Base-by-base conservation (phyloP, 75 land plant species). In the Cunninghamia lanceolata region DNA sequence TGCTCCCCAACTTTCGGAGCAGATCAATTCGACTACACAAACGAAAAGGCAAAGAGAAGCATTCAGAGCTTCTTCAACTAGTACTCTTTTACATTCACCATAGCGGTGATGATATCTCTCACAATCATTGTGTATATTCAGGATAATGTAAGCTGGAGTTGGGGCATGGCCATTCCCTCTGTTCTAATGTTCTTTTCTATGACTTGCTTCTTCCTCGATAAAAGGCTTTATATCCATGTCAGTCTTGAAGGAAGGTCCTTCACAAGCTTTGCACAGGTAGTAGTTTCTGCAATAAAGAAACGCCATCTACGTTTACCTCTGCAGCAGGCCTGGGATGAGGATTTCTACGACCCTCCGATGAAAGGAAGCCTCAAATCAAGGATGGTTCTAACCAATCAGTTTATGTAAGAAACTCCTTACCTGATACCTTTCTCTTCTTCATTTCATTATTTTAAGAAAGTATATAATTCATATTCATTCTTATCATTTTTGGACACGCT, bases 231-330 rank as follows among this genome's bases (percentile, higher is more conserved):
- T 88, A 89, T 89, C 42, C 85, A 84, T 70, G 91, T 89, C 5
- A 84, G 54, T 53, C 95, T 96, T 10, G 83, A 87, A 68, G 98
- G 96, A 39, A 96, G 94, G 81, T 89, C 94, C 4, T 87, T 93
- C 88, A 88, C 93, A 19, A 84, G 93, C 39, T 46, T 89, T 16
- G 88, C 75, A 0, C 95, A 91, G 50, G 96, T 94, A n/a, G 2
- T 92, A 4, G 90, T 91, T 16, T 96, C 95, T 13, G 91, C 98
- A 2, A 2, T 85, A 39, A 86, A 85, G 87, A 96, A 96, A 88
- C 75, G 94, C 9, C 83, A 83, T 83, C 38, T 83, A 7, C 4
- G 14, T 11, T 54, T 83, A 35, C 68, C 68, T 13, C 11, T 46
- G 9, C n/a, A n/a, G n/a, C n/a, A n/a, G n/a, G 75, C 32, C 4